Conservation (phyloP, 2,329 filamentous ascomycete genomes). For the Fusarium longipes region DNA sequence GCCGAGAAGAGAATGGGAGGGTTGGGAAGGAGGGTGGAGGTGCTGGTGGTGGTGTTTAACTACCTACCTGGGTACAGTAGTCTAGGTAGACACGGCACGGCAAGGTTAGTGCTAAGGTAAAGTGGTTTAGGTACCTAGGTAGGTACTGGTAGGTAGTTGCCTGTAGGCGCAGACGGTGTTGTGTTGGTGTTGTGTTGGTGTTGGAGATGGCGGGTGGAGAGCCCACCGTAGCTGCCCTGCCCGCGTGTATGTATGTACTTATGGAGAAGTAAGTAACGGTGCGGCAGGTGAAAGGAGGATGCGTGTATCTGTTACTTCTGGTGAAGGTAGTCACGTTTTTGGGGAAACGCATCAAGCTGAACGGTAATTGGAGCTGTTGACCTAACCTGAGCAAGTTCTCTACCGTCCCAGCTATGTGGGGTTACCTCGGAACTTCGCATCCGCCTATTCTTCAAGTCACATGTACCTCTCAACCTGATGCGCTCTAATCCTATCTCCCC, state of each 20-base stretch:
- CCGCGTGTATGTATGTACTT: conserved; percentile 12
- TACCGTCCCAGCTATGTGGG: conserved; percentile 28
- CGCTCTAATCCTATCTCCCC: conserved; percentile 18
- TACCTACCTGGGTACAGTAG: neutral
- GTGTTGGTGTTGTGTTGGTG: neutral
- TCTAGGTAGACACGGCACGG: conserved; percentile 4
- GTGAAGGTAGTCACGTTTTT: conserved; percentile 22
- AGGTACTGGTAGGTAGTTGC: no score
- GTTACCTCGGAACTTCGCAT: conserved; percentile 35
- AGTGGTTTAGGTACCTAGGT: conserved; percentile 35
- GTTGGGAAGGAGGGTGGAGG: conserved; percentile 20
- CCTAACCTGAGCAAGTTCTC: conserved; percentile 9
- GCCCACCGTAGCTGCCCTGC: conserved; percentile 27
- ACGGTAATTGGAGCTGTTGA: conserved; percentile 13
- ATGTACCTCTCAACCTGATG: conserved; percentile 26
- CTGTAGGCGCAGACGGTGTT: neutral
- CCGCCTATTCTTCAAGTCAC: conserved; percentile 15
- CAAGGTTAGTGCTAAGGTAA: conserved; percentile 1
- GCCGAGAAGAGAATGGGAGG: conserved; percentile 35
- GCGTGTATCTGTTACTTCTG: conserved; percentile 14
- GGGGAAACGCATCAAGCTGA: conserved; percentile 20
- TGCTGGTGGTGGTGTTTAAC: conserved; percentile 35
- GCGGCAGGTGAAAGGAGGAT: conserved; percentile 20
- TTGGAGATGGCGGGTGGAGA: conserved; percentile 28
- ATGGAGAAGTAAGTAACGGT: conserved; percentile 11